phyloP scores from a whole-genome alignment of 164 flowering plant genomes.

The Malania oleifera region DNA sequence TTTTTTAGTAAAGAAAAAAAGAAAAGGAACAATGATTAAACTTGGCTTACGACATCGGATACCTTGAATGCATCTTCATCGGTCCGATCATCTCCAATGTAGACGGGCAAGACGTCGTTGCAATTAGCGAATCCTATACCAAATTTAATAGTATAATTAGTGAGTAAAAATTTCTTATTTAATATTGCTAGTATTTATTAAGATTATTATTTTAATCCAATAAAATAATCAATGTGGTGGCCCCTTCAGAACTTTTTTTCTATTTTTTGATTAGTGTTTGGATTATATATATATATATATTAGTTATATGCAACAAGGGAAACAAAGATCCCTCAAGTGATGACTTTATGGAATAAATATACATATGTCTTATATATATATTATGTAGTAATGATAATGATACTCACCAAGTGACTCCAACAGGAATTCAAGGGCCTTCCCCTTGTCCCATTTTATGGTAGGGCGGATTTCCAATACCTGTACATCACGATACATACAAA shows the following conservation, averaged over 20 bases:
- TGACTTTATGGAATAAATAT: neutral
- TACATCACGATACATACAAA: too few relatives aligned
- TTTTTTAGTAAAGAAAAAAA: too few relatives aligned
- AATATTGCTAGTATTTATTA: too few relatives aligned
- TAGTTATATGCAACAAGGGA: neutral
- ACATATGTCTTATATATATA: too few relatives aligned
- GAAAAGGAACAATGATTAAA: too few relatives aligned
- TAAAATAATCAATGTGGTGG: constrained; percentile 1
- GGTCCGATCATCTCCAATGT: constrained; percentile 71
- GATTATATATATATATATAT: neutral
- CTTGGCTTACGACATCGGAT: constrained; percentile 14
- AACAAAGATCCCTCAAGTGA: neutral
- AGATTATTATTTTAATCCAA: neutral
- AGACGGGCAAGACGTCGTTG: constrained; percentile 56
- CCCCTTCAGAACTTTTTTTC: neutral
- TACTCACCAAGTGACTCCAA: constrained; percentile 70
- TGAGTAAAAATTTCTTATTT: too few relatives aligned
- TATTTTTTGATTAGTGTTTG: neutral
- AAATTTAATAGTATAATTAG: constrained; percentile 6
- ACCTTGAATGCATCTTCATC: constrained; percentile 89
- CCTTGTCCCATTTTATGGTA: constrained; percentile 74
- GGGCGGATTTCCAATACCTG: constrained; percentile 78
- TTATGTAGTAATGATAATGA: neutral
- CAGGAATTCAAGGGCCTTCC: constrained; percentile 72
- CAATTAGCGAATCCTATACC: constrained; percentile 47